A percentile compares a stretch with the other conserved stretches of the same genome.
phyloP scores from a whole-genome alignment of 192 early-diverging fungal genomes.

The Backusella westeae region DNA sequence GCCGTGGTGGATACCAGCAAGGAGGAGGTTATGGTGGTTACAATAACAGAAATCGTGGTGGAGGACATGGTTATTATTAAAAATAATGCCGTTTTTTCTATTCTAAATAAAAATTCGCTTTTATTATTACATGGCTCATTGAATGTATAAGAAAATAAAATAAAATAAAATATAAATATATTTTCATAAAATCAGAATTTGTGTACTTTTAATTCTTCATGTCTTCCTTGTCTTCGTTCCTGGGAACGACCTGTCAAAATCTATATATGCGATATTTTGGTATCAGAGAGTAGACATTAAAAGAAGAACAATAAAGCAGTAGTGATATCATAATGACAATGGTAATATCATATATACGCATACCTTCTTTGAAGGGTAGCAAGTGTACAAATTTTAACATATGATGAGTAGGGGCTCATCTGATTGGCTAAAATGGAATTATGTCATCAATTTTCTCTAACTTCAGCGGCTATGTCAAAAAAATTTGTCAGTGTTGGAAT shows the following conservation, averaged over 20 bases:
- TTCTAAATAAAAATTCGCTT: too few species aligned
- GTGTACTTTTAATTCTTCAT: too few species aligned
- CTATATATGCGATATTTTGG: background rate
- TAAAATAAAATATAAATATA: background rate
- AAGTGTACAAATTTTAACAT: background rate
- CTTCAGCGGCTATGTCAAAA: background rate
- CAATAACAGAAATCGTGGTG: constrained; percentile 4
- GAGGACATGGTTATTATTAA: constrained; percentile 1
- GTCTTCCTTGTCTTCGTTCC: too few species aligned
- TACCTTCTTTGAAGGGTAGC: background rate
- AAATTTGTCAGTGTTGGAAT: background rate
- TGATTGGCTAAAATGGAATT: background rate
- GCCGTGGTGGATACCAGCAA: constrained; percentile 25
- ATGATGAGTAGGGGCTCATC: background rate
- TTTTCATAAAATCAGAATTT: too few species aligned
- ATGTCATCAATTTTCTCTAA: background rate
- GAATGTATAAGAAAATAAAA: background rate
- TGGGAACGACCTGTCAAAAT: background rate
- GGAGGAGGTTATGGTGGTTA: constrained; percentile 16
- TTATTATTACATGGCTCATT: too few species aligned
- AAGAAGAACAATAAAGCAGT: background rate
- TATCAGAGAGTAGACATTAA: background rate
- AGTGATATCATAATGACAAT: background rate
- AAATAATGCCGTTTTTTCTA: background rate
- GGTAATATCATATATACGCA: background rate